Base-by-base conservation (phyloP, 805 yeast genomes). In the Teunomyces funiuensis region DNA sequence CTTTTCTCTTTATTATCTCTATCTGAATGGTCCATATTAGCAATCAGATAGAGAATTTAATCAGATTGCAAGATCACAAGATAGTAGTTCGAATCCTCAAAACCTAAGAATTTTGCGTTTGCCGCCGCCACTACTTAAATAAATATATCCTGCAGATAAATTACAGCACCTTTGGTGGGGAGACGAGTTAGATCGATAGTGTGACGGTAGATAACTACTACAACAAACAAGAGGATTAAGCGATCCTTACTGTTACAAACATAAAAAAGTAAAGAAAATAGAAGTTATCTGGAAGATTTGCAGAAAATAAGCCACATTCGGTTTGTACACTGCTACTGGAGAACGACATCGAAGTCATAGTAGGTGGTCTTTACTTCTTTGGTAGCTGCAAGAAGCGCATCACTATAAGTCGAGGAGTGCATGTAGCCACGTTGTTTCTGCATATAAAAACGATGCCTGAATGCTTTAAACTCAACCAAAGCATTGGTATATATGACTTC, bases 81-180 rank as follows among this genome's bases (percentile, higher is more conserved):
- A 11, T 17, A 31, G 13, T 23, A 17, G 22, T 10, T 25, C 11
- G 23, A 31, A 19, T 31, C 20, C 34, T 31, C 22, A 19, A 31
- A 31, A 31, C n/a, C 19, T 31, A 4, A 18, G n/a, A 20, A n/a
- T 13, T 19, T 8, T 18, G 10, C 13, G 6, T 19, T 31, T 11
- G 34, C 34, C 34, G 34, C 34, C 34, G 34, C 34, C 34, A 31
- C 34, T 31, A 31, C 9, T 30, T n/a, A 7, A 5, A n/a, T 6
- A 8, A 18, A 6, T 15, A 11, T 18, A 19, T 31, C 34, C 34
- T 31, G 34, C 19, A 31, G 15, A n/a, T 31, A 31, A 19, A 4
- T 11, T 6, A 8, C 25, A 7, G 11, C 10, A 8, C 10, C 11
- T 22, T 22, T 9, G 10, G 25, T 22, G 25, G 25, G 25, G 25